A percentile compares a stretch with the other conserved stretches of the same genome.
Conservation (phyloP, 345 rosid genomes). For the Geranium rotundifolium region DNA sequence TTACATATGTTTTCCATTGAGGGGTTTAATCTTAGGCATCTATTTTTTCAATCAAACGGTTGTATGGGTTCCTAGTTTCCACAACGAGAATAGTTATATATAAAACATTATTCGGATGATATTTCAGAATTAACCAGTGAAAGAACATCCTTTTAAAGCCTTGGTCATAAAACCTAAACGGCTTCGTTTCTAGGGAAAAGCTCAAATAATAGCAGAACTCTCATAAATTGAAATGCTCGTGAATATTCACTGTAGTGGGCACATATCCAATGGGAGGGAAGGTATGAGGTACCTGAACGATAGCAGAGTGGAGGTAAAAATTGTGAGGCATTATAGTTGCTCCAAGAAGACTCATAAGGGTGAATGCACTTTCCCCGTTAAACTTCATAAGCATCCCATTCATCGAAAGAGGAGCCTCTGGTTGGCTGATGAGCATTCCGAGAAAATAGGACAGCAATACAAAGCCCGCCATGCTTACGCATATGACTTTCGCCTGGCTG, state of each 20-base stretch:
- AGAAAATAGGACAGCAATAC: constrained; percentile 48
- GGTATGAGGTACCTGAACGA: constrained; percentile 51
- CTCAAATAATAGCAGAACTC: too few species aligned
- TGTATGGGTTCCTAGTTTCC: too few species aligned
- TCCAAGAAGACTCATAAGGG: constrained; percentile 97
- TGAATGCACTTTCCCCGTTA: constrained; percentile 63
- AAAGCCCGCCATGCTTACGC: constrained; percentile 43
- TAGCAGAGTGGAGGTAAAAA: constrained; percentile 87
- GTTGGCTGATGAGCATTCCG: constrained; percentile 67
- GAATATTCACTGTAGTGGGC: background rate
- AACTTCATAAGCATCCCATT: constrained; percentile 47
- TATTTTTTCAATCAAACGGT: too few species aligned
- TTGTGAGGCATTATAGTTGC: constrained; percentile 92
- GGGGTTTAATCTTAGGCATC: too few species aligned
- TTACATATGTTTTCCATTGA: too few species aligned
- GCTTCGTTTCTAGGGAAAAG: too few species aligned
- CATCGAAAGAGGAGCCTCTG: constrained; percentile 56
- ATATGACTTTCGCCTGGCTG: constrained; percentile 42
- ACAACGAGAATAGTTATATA: too few species aligned
- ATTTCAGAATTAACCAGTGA: too few species aligned
- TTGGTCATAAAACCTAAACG: too few species aligned
- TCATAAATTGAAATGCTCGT: background rate
- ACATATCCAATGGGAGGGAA: constrained; percentile 1
- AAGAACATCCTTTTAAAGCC: too few species aligned
- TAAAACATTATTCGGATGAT: too few species aligned